Percentiles rank a stretch among this genome's conserved stretches.
Conservation (phyloP, 2,329 filamentous ascomycete species). For the Rhinocladiella mackenziei region DNA sequence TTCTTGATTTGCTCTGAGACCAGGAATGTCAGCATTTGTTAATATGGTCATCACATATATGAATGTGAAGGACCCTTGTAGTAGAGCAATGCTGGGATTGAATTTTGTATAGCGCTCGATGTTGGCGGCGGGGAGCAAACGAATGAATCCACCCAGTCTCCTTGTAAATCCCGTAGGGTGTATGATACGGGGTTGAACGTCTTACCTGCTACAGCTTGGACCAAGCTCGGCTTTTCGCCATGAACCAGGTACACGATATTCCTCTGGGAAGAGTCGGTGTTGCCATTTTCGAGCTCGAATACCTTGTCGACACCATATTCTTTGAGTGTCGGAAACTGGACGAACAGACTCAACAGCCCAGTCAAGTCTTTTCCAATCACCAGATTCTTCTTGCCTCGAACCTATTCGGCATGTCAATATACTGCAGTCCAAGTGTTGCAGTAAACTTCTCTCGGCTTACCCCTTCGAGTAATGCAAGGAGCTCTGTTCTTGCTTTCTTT, state of each 20-base stretch:
- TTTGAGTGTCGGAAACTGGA: constrained; percentile 91
- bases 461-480: constrained; percentile 86
- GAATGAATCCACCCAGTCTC: constrained; percentile 22
- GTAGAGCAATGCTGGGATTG: constrained; percentile 41
- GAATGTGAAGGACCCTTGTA: constrained; percentile 34
- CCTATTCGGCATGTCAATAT: constrained; percentile 55
- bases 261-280: constrained; percentile 87
- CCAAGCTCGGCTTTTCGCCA: constrained; percentile 80
- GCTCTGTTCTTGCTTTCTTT: constrained; percentile 70
- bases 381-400: constrained; percentile 97
- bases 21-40: constrained; percentile 54
- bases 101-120: constrained; percentile 19
- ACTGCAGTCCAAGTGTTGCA: constrained; percentile 11
- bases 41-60: constrained; percentile 45
- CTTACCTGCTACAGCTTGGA: constrained; percentile 84
- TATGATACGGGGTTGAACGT: constrained; percentile 30
- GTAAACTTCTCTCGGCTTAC: constrained; percentile 61
- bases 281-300: constrained; percentile 93
- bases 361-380: constrained; percentile 88
- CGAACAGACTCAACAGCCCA: constrained; percentile 82
- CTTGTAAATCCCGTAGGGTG: constrained; percentile 18
- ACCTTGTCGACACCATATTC: constrained; percentile 98
- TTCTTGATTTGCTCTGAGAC: constrained; percentile 80
- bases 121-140: constrained; percentile 23
- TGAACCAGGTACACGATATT: constrained; percentile 93